These are phyloP conservation scores for Kazachstania sp. DNA, from an alignment of 1,139 yeast species.

Conservation along the genomic window DNA sequence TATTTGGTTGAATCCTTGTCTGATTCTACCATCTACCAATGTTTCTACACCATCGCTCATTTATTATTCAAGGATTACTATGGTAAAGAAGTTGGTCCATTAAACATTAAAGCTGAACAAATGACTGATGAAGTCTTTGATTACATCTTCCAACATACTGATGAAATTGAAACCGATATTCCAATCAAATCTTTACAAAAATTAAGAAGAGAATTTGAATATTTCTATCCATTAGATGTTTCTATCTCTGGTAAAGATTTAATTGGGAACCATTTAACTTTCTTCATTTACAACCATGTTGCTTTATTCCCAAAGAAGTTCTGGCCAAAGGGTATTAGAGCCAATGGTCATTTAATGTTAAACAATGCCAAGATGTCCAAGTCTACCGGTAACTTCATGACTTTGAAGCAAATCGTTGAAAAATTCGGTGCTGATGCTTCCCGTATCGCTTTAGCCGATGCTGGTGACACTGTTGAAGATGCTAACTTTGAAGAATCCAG, in stretches of 20 bases:
- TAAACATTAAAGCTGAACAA: conserved; percentile 69
- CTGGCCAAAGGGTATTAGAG: conserved; percentile 95
- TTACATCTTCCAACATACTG: conserved; percentile 72
- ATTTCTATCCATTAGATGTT: conserved; percentile 87
- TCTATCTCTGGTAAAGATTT: conserved; percentile 95
- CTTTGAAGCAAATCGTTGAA: conserved; percentile 70
- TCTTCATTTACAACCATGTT: conserved; percentile 86
- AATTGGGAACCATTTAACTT: conserved; percentile 94
- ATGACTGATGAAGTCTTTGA: conserved; percentile 94
- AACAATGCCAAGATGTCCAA: conserved; percentile 98
- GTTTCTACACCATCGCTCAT: conserved; percentile 87
- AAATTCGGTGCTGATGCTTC: conserved; percentile 98
- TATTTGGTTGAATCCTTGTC: conserved; percentile 91
- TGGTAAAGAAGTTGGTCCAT: conserved; percentile 67
- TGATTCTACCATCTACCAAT: conserved; percentile 94
- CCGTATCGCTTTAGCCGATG: conserved; percentile 96
- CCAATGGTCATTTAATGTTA: conserved; percentile 89
- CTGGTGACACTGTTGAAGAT: conserved; percentile 96
- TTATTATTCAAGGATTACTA: conserved; percentile 79
- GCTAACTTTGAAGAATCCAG: conserved; percentile 96
- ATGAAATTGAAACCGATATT: conserved; percentile 47
- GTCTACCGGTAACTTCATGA: conserved; percentile 94
- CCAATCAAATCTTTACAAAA: conserved; percentile 58
- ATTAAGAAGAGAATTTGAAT: conserved; percentile 89
- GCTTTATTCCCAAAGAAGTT: conserved; percentile 82